These are phyloP conservation scores for Keithomyces neogunnii DNA, from an alignment of 2,329 filamentous ascomycete species.

Conservation along the genomic window DNA sequence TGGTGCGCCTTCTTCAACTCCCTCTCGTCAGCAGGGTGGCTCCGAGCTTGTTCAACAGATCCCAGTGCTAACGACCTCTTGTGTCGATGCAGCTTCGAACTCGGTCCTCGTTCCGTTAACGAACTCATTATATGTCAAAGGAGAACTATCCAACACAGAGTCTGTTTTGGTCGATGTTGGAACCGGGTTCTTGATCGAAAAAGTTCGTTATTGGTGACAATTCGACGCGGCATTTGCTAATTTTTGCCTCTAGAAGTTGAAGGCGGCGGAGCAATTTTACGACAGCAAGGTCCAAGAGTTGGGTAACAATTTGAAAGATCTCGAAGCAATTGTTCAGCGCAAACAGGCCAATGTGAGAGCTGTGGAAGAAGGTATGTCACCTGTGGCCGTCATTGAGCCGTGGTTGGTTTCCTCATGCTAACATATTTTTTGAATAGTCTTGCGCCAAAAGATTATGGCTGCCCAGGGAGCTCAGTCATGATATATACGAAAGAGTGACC, in stretches of 20 bases:
- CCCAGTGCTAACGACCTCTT: neutral
- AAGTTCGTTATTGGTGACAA: slow-evolving; percentile 42
- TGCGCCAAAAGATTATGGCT: slow-evolving; percentile 33
- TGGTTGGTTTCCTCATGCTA: neutral
- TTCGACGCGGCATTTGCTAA: slow-evolving; percentile 5
- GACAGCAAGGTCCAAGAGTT: slow-evolving; percentile 47
- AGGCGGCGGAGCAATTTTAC: slow-evolving; percentile 48
- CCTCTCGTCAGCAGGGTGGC: neutral
- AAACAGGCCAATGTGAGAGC: slow-evolving; percentile 81
- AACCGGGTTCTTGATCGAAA: slow-evolving; percentile 92
- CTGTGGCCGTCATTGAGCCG: neutral
- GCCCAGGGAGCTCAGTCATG: slow-evolving; percentile 18
- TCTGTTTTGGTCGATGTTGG: slow-evolving; percentile 86
- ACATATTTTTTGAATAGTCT: slow-evolving; percentile 17
- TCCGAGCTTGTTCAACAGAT: too few species aligned
- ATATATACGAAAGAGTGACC: neutral
- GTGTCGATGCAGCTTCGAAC: slow-evolving; percentile 23
- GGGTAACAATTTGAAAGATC: slow-evolving; percentile 43
- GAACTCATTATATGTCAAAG: slow-evolving; percentile 88
- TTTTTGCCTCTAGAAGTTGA: slow-evolving; percentile 32
- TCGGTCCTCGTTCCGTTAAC: slow-evolving; percentile 86
- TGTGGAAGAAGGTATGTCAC: slow-evolving; percentile 70
- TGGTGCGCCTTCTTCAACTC: slow-evolving; percentile 15
- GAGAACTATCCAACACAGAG: slow-evolving; percentile 63
- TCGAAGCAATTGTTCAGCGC: slow-evolving; percentile 48